A percentile compares a stretch with the other conserved stretches of the same genome.
Evolutionary conservation across 257 asterid species (phyloP).

Genomic region (Ophiorrhiza pumila): DNA sequence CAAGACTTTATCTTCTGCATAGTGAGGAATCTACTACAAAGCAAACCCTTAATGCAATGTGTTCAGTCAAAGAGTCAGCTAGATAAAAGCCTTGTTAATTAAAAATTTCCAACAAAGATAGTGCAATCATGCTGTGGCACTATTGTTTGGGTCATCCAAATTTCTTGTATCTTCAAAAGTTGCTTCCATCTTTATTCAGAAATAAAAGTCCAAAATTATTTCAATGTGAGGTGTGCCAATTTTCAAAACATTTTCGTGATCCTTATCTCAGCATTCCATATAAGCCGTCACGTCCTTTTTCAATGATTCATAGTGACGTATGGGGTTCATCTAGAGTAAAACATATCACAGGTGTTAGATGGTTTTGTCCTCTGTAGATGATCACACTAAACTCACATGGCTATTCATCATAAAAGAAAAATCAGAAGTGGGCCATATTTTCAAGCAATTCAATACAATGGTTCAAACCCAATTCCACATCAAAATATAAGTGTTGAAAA

Average conservation of each 20-base stretch:
- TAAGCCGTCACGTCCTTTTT: not conserved
- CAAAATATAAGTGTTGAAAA: not conserved
- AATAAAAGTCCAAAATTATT: constrained; percentile 7
- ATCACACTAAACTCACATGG: not conserved
- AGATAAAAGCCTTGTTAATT: no score
- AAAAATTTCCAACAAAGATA: not conserved
- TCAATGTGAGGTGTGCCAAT: constrained; percentile 1
- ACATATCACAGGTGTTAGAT: not conserved
- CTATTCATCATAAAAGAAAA: not conserved
- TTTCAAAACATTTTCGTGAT: no score
- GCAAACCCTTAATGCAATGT: not conserved
- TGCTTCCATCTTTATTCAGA: not conserved
- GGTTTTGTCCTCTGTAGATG: not conserved
- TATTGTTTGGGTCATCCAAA: constrained; percentile 9
- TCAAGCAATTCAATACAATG: not conserved
- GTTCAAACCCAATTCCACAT: not conserved
- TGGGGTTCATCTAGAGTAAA: not conserved
- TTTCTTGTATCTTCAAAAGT: not conserved
- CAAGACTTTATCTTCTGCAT: not conserved
- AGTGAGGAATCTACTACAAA: not conserved
- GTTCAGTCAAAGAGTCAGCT: not conserved
- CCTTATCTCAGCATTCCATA: not conserved
- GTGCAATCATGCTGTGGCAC: not conserved
- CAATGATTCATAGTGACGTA: not conserved
- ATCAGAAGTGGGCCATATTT: not conserved